Conservation (phyloP, 768 basidiomycete genomes). For the Mycena latifolia region DNA sequence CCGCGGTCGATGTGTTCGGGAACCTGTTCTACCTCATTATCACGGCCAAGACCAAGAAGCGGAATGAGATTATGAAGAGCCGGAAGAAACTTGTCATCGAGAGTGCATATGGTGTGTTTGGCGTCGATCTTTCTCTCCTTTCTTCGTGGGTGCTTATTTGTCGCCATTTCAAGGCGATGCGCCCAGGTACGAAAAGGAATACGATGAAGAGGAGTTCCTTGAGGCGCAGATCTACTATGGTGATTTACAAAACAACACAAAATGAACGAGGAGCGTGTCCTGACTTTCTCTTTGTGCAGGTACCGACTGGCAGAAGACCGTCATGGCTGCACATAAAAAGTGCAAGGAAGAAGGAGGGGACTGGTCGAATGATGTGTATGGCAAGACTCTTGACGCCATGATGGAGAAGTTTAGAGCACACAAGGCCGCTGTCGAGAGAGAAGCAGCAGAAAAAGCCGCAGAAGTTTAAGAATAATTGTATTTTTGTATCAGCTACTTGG, state of each 20-base stretch:
- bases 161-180: slow-evolving; percentile 11
- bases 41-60: slow-evolving; percentile 45
- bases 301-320: slow-evolving; percentile 15
- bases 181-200: slow-evolving; percentile 2
- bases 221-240: slow-evolving; percentile 33
- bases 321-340: slow-evolving; percentile 2
- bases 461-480: slow-evolving; percentile 10
- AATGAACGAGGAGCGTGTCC: not conserved
- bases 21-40: slow-evolving; percentile 44
- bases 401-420: slow-evolving; percentile 28
- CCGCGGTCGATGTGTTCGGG: slow-evolving; percentile 40
- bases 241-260: not conserved
- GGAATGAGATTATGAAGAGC: slow-evolving; percentile 49
- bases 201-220: slow-evolving; percentile 33
- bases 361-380: slow-evolving; percentile 7
- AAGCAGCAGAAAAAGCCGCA: not conserved
- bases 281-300: slow-evolving; percentile 7
- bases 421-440: slow-evolving; percentile 3
- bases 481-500: not conserved
- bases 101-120: slow-evolving; percentile 42
- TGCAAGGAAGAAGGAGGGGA: slow-evolving; percentile 12
- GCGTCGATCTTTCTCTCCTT: too few species aligned
- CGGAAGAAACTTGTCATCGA: slow-evolving; percentile 41
- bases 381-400: not conserved
- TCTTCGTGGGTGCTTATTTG: not conserved